phyloP scores from a whole-genome alignment of 331 rosid species.

The Malus hybrid region DNA sequence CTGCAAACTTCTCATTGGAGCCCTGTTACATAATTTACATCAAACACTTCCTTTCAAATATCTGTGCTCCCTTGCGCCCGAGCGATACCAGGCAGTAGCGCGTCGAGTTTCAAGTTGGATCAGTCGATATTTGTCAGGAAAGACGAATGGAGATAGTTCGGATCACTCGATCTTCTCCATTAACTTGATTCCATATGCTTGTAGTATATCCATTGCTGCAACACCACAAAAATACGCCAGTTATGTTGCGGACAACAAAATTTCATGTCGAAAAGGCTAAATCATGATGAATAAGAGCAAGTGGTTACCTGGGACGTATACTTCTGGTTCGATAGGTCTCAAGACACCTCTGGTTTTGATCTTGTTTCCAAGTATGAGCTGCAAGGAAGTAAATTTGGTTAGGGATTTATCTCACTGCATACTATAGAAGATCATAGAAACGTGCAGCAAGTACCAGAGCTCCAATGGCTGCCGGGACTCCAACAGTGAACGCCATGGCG shows the following conservation, averaged over 20 bases:
- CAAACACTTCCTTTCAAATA: background rate
- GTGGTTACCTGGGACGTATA: constrained; percentile 67
- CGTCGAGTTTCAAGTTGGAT: background rate
- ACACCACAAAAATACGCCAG: constrained; percentile 14
- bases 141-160: background rate
- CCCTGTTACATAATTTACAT: background rate
- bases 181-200: constrained; percentile 89
- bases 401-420: background rate
- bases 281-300: background rate
- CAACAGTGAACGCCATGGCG: constrained; percentile 97
- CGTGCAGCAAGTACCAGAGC: constrained; percentile 57
- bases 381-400: constrained; percentile 17
- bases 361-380: constrained; percentile 82
- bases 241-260: background rate
- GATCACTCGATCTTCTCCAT: constrained; percentile 56
- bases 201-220: constrained; percentile 67
- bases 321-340: constrained; percentile 75
- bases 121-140: background rate
- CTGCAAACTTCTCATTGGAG: constrained; percentile 3
- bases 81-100: background rate
- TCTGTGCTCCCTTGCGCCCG: background rate
- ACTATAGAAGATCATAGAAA: constrained; percentile 2
- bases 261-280: background rate
- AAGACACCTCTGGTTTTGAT: constrained; percentile 84
- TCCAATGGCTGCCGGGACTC: constrained; percentile 79